Evolutionary conservation across 148 eudicot species (phyloP).

Genomic region (Euryodendron excelsum): DNA sequence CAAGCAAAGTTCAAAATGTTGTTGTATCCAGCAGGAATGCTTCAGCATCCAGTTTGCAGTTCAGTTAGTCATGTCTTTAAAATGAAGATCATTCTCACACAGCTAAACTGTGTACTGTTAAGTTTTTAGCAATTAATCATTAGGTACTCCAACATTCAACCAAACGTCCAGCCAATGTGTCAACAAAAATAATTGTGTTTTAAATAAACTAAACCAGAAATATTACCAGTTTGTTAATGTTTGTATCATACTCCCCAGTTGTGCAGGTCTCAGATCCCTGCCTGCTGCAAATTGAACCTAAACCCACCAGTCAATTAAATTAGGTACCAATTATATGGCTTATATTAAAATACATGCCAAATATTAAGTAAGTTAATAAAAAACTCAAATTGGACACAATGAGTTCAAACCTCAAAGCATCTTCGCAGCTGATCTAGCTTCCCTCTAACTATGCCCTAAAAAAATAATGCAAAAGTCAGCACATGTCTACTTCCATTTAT

Average conservation of each 20-base stretch:
- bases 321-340: not conserved
- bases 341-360: not conserved
- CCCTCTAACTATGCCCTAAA: slow-evolving; percentile 89
- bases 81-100: not conserved
- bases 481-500: not conserved
- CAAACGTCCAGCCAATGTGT: not conserved
- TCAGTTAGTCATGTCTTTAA: not conserved
- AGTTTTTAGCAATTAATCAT: not conserved
- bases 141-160: not conserved
- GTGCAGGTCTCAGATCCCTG: slow-evolving; percentile 93
- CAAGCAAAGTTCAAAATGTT: not conserved
- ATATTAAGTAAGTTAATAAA: not conserved
- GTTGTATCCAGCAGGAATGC: not conserved
- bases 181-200: not conserved
- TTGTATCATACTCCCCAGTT: slow-evolving; percentile 77
- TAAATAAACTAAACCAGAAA: slow-evolving; percentile 3
- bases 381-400: slow-evolving; percentile 14
- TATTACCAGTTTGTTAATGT: slow-evolving; percentile 71
- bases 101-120: not conserved
- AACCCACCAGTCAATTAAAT: slow-evolving; percentile 9
- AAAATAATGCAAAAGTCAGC: not conserved
- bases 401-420: slow-evolving; percentile 75
- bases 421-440: slow-evolving; percentile 87
- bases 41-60: not conserved
- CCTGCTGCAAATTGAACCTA: slow-evolving; percentile 97